phyloP scores from a whole-genome alignment of 768 basidiomycete genomes.

The Lactifluus hygrophoroides region DNA sequence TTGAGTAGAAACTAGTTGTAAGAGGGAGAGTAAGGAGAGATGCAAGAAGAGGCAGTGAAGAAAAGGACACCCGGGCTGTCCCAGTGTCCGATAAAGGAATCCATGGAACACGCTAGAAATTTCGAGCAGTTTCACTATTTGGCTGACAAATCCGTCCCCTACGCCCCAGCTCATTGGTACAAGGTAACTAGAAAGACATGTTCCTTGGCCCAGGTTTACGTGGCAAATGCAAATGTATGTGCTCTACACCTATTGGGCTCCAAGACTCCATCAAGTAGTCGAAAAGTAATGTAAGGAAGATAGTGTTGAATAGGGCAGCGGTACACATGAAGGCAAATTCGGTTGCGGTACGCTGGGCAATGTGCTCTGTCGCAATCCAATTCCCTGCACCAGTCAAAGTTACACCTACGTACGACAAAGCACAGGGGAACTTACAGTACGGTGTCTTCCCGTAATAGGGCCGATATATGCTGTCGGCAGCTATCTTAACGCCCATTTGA shows the following conservation, averaged over 20 bases:
- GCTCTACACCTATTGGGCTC: too few relatives aligned
- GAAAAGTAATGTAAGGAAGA: slow-evolving; percentile 37
- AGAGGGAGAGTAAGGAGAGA: slow-evolving; percentile 8
- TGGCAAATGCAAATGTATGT: slow-evolving; percentile 10
- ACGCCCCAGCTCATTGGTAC: not conserved
- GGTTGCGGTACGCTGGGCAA: slow-evolving; percentile 33
- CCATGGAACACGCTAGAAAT: slow-evolving; percentile 35
- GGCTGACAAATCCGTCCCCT: slow-evolving; percentile 9
- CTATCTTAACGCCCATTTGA: slow-evolving; percentile 32
- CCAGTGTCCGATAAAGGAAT: slow-evolving; percentile 24
- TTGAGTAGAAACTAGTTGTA: slow-evolving; percentile 12
- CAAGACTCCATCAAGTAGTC: slow-evolving; percentile 34
- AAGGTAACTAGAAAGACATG: not conserved
- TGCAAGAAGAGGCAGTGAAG: slow-evolving; percentile 8
- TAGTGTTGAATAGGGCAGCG: slow-evolving; percentile 31
- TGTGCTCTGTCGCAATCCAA: slow-evolving; percentile 35
- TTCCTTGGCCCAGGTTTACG: not conserved
- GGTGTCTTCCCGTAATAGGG: slow-evolving; percentile 38
- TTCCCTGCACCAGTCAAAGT: slow-evolving; percentile 34
- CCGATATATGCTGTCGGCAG: too few relatives aligned
- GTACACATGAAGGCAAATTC: slow-evolving; percentile 46
- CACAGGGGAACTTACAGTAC: slow-evolving; percentile 29
- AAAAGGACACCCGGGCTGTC: slow-evolving; percentile 13
- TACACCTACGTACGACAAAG: too few relatives aligned
- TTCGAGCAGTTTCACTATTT: slow-evolving; percentile 22